A percentile compares a stretch with the other conserved stretches of the same genome.
These are phyloP conservation scores for Chaetomium cochliodes DNA, from an alignment of 495 filamentous ascomycete species.

Conservation along the genomic window DNA sequence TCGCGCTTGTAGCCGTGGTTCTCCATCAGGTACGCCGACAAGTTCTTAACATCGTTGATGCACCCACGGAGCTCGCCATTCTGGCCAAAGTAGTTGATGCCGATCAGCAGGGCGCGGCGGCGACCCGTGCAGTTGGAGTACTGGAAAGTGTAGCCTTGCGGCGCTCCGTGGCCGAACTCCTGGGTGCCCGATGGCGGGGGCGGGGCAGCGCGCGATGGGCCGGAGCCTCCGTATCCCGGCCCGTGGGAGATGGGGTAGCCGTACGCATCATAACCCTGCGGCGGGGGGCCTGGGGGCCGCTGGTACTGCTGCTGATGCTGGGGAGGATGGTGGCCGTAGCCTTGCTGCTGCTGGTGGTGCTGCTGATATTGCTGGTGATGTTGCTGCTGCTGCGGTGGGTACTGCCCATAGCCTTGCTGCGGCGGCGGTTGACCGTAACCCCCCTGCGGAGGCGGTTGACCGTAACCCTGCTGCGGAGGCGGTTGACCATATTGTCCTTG, in stretches of 20 bases:
- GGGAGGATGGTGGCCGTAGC: slow-evolving; percentile 29
- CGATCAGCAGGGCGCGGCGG: slow-evolving; percentile 85
- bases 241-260: slow-evolving; percentile 37
- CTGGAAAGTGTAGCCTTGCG: slow-evolving; percentile 61
- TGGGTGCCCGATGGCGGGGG: slow-evolving; percentile 49
- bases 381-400: slow-evolving; percentile 34
- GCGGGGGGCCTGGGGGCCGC: slow-evolving; percentile 36
- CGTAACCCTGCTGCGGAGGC: slow-evolving; percentile 13
- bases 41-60: slow-evolving; percentile 94
- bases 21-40: slow-evolving; percentile 78
- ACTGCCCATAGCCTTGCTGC: slow-evolving; percentile 23
- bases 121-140: slow-evolving; percentile 86
- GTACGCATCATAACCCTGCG: slow-evolving; percentile 40
- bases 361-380: slow-evolving; percentile 8
- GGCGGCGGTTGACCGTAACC: slow-evolving; percentile 27
- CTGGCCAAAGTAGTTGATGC: slow-evolving; percentile 93
- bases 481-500: not conserved
- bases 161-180: slow-evolving; percentile 51
- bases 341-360: slow-evolving; percentile 26
- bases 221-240: slow-evolving; percentile 18
- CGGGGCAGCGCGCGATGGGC: slow-evolving; percentile 41
- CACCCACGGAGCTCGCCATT: slow-evolving; percentile 81
- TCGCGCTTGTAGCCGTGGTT: slow-evolving; percentile 62
- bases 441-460: too few relatives aligned
- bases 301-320: slow-evolving; percentile 37